Evolutionary conservation across 177 flowering plant species (phyloP), one percentile per base, ranked within the genome.

Genomic region (Vitis hybrid): DNA sequence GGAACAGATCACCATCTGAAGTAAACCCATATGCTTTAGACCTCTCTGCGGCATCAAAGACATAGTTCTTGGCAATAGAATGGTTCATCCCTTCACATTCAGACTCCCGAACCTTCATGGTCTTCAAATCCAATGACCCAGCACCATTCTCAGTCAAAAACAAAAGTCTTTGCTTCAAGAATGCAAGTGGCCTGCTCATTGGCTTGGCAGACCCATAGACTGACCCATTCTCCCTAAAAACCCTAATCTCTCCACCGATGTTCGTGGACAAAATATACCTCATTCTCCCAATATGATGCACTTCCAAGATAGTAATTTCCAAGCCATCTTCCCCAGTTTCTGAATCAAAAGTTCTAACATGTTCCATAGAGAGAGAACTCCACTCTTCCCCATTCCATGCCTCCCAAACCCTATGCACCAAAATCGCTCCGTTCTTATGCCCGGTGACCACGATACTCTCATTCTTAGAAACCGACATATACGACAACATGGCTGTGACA

Each of bases 11-110:
- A 46, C 97, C 92, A 2, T 87, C 91, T 2, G 89, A 83, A 14
- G 98, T 93, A 64, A 81, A 80, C 8, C 99, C 99, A 74, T 96
- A 93, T 4, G 97, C 99, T 78, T 88, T 96, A 2, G 95, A 88
- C 49, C 99, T 74, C 74, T 96, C 99, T 1, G 87, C 78, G 4
- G 91, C 86, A 73, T 96, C 99, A 74, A 96, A 96, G 27, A 87
- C 97, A 77, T 87, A 96, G 57, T 64, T 88, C 70, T 67, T 76
- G 14, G 74, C 97, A 58, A 80, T 71, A 11, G 97, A 89, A 59
- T 74, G 83, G 66, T 96, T 90, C 82, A 91, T 63, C 15, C 99
- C 99, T 78, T 96, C 99, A 76, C 99, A 96, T 61, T 87, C 91
- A 54, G 91, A 74, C 57, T 92, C 97, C 81, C 83, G 83, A 24